Evolutionary conservation across 2,329 filamentous ascomycete genomes (phyloP), one percentile per base, ranked within the genome.

Genomic region (Ophiostoma ulmi): DNA sequence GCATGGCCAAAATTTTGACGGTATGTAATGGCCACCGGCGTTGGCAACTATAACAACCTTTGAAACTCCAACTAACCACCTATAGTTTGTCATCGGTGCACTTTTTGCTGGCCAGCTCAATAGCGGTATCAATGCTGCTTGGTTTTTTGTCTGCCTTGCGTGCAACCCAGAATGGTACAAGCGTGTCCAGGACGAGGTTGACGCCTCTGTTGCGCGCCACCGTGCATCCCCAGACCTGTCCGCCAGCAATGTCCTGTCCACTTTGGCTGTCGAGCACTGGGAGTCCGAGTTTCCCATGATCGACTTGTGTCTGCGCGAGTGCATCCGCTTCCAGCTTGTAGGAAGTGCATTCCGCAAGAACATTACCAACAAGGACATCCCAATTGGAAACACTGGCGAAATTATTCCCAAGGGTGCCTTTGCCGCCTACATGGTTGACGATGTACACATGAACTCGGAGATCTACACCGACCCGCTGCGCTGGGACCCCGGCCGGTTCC

Each of bases 51-150:
- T 36, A 17, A n/a, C 44, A 10, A 3, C 20, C 31, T 8, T n/a
- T 20, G 3, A 17, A 63, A 44, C 5, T 72, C 70, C 2, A 58
- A 52, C 68, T 48, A 70, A 36, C 55, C 22, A 17, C 13, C 31
- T 65, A 20, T 73, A 83, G 78, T 86, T 87, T 76, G 79, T 86
- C 44, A 77, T 87, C n/a, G 81, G 82, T 14, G 78, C 84, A 0
- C 77, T 88, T 3, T 87, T 86, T 75, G 85, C 86, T 1, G 86
- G 85, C n/a, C 78, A 85, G 44, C 73, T 87, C n/a, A 88, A 88
- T 77, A 84, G 79, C 35, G 85, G 85, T 55, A 82, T 86, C 75
- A 87, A 86, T 73, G 82, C 83, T 0, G 82, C 82, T 1, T 87
- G 83, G 80, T 77, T 87, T 72, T 76, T 88, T 72, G 72, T 82